phyloP scores from a whole-genome alignment of 2,329 filamentous ascomycete genomes.

The Waltergamsia citrina region DNA sequence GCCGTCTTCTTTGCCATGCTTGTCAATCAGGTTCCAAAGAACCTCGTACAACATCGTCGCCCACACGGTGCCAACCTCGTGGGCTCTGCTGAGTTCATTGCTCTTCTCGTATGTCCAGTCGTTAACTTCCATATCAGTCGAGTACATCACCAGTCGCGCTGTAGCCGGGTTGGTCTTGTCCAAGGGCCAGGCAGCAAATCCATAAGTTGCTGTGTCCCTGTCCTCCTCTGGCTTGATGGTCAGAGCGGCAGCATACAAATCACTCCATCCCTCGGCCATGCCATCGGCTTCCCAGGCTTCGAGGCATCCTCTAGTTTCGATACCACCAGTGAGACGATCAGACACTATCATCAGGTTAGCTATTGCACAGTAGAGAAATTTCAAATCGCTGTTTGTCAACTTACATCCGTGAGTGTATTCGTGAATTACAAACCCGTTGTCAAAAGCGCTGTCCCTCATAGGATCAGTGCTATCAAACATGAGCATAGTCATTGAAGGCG shows the following conservation, averaged over 20 bases:
- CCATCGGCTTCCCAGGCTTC: constrained; percentile 29
- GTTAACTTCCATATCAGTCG: constrained; percentile 28
- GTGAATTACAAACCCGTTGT: constrained; percentile 45
- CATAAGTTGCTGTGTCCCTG: constrained; percentile 29
- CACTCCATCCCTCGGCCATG: constrained; percentile 42
- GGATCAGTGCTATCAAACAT: constrained; percentile 35
- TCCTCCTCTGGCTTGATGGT: constrained; percentile 33
- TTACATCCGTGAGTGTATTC: constrained; percentile 33
- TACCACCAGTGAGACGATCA: constrained; percentile 41
- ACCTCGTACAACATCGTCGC: constrained; percentile 41
- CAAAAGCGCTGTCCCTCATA: constrained; percentile 37
- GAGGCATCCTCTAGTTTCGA: constrained; percentile 35
- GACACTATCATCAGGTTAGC: constrained; percentile 20
- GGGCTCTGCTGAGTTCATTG: constrained; percentile 22
- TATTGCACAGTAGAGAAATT: constrained; percentile 11
- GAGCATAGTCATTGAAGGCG: constrained; percentile 31
- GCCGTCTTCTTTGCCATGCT: constrained; percentile 33
- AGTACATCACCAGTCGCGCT: constrained; percentile 36
- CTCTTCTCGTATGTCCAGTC: constrained; percentile 28
- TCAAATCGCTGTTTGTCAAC: constrained; percentile 16
- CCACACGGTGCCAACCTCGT: constrained; percentile 34
- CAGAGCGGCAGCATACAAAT: constrained; percentile 38
- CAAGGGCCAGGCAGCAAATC: constrained; percentile 34
- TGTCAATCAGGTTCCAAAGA: constrained; percentile 43
- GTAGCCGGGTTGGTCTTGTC: constrained; percentile 22